Evolutionary conservation across 345 rosid species (phyloP).

Genomic region (Eucalyptus polyanthemos): DNA sequence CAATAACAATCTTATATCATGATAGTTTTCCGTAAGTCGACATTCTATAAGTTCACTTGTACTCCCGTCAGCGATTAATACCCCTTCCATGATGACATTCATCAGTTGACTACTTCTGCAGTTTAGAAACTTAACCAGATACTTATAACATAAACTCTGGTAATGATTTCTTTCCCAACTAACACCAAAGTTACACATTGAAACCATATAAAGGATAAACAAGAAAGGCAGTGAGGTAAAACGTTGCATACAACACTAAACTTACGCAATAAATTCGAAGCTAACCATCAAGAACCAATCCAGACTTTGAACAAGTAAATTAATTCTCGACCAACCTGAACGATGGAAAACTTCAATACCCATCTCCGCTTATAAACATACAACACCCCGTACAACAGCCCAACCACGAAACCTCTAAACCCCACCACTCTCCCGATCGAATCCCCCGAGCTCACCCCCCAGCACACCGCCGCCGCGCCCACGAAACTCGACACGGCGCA

Average conservation of each 20-base stretch:
- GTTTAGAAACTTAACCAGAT: neutral
- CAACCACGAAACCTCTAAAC: conserved; percentile 60
- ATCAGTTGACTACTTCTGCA: neutral
- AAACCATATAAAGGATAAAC: neutral
- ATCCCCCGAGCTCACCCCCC: neutral
- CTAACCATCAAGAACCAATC: neutral
- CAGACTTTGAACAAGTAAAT: neutral
- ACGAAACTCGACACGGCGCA: conserved; percentile 19
- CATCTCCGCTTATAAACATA: conserved; percentile 48
- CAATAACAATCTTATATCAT: neutral
- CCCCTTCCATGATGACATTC: neutral
- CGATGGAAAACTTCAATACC: conserved; percentile 77
- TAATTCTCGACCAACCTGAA: conserved; percentile 43
- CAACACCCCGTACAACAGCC: conserved; percentile 44
- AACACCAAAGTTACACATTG: neutral
- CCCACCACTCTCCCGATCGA: conserved; percentile 14
- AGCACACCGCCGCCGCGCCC: neutral
- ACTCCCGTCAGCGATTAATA: neutral
- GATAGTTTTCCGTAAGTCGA: neutral
- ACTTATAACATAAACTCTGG: neutral
- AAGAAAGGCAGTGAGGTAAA: neutral
- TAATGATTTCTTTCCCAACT: neutral
- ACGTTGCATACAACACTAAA: neutral
- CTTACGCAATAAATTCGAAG: neutral
- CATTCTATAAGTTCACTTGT: neutral